Percentiles rank a stretch among this genome's conserved stretches.
Evolutionary conservation across 768 basidiomycete genomes (phyloP).

Genomic region (Mycena maculata): DNA sequence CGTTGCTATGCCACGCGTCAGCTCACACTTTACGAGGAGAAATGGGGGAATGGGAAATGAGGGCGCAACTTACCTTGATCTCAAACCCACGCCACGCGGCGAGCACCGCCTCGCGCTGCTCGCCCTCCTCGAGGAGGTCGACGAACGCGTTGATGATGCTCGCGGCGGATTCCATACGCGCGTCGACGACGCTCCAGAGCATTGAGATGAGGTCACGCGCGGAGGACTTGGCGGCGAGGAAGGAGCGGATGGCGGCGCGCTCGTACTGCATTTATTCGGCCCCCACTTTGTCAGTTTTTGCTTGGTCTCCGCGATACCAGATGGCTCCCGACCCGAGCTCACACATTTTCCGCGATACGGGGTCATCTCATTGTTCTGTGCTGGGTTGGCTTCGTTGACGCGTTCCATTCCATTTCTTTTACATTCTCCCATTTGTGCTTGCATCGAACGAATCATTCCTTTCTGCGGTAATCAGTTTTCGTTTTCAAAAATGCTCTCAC

Average conservation of each 20-base stretch:
- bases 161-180: slow-evolving; percentile 67
- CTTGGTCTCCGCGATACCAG: too few relatives aligned
- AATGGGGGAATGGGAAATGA: neutral
- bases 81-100: slow-evolving; percentile 87
- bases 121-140: slow-evolving; percentile 84
- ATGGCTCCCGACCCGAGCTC: too few relatives aligned
- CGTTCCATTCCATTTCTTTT: too few relatives aligned
- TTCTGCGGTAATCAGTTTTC: too few relatives aligned
- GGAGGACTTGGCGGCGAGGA: slow-evolving; percentile 77
- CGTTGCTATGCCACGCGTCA: slow-evolving; percentile 67
- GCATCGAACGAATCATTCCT: too few relatives aligned
- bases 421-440: too few relatives aligned
- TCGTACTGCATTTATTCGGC: too few relatives aligned
- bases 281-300: too few relatives aligned
- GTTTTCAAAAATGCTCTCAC: too few relatives aligned
- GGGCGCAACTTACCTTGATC: slow-evolving; percentile 70
- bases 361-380: too few relatives aligned
- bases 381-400: too few relatives aligned
- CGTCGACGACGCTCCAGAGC: slow-evolving; percentile 82
- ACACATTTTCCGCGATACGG: too few relatives aligned
- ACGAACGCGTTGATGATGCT: slow-evolving; percentile 74
- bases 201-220: slow-evolving; percentile 90
- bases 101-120: slow-evolving; percentile 83
- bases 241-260: slow-evolving; percentile 85
- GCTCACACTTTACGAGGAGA: neutral